Evolutionary conservation across 345 rosid species (phyloP).

Genomic region (Odontarrhena argentea): DNA sequence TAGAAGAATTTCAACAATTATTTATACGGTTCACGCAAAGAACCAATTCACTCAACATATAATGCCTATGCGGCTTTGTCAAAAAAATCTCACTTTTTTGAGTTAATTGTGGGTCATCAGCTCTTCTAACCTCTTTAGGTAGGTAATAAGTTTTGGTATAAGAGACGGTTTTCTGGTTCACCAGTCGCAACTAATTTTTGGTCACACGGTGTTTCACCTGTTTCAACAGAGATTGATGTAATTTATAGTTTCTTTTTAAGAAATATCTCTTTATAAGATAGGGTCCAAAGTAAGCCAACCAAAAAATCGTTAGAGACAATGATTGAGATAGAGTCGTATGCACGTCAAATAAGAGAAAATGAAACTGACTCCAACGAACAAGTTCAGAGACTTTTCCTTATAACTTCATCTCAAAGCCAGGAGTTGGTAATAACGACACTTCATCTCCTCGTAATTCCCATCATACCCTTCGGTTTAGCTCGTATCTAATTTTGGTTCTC

Average conservation of each 20-base stretch:
- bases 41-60: slow-evolving; percentile 18
- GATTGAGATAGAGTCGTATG: slow-evolving; percentile 34
- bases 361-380: slow-evolving; percentile 39
- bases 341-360: slow-evolving; percentile 33
- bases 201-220: not conserved
- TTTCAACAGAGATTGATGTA: not conserved
- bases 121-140: not conserved
- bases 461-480: slow-evolving; percentile 24
- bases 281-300: slow-evolving; percentile 34
- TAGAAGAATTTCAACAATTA: slow-evolving; percentile 20
- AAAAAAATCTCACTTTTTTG: not conserved
- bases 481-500: not conserved
- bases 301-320: slow-evolving; percentile 30
- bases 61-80: slow-evolving; percentile 19
- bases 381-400: slow-evolving; percentile 36
- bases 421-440: slow-evolving; percentile 33
- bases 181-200: not conserved
- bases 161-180: not conserved
- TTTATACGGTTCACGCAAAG: slow-evolving; percentile 29
- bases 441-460: slow-evolving; percentile 11
- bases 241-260: not conserved
- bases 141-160: not conserved
- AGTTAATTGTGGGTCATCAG: slow-evolving; percentile 8
- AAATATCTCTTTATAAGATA: slow-evolving; percentile 4
- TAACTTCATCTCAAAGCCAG: slow-evolving; percentile 42